Evolutionary conservation across 495 filamentous ascomycete genomes (phyloP), one percentile per base, ranked within the genome.

Genomic region (Daldinia decipiens): DNA sequence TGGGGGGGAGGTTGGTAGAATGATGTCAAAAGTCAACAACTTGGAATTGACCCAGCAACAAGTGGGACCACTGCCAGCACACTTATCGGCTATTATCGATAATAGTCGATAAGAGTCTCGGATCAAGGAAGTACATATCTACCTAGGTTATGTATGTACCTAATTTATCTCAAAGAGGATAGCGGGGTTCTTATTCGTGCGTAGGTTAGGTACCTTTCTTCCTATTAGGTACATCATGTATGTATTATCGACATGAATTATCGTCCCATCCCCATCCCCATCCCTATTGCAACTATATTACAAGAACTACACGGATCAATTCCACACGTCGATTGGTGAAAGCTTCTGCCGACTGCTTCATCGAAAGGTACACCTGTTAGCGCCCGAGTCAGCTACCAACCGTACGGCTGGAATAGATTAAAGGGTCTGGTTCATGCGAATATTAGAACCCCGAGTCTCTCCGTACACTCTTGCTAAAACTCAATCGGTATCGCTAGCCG

Each of bases 21-120:
- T 76, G 74, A 76, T 73, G 74, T 76, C 65, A 73, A 71, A 71
- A 75, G 68, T 77, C 75, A 77, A 77, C 67, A 77, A 67, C 51
- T 38, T 27, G 12, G 3, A 24, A 71, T 67, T 73, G 72, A 67
- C 75, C 72, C 34, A 72, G 75, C 75, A 77, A 77, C 75, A 36
- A 36, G 34, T 36, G 34, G 34, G 34, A 4, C 34, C 4, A 36
- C 4, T 57, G 59, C 6, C 26, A 8, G 11, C 29, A 36, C 15
- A 36, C 34, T 36, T 36, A 36, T 56, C n/a, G 15, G 9, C 7
- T n/a, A 11, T 9, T 59, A 67, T 34, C 32, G 32, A 34, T 34
- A 34, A 34, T 34, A 34, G 11, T 63, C 63, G 62, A 59, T 67
- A 50, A 9, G 47, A 4, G 2, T 11, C 11, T 47, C 11, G 4